Evolutionary conservation across 2,329 filamentous ascomycete genomes (phyloP), one percentile per base, ranked within the genome.

Genomic region (Ambrosiella beaveri): DNA sequence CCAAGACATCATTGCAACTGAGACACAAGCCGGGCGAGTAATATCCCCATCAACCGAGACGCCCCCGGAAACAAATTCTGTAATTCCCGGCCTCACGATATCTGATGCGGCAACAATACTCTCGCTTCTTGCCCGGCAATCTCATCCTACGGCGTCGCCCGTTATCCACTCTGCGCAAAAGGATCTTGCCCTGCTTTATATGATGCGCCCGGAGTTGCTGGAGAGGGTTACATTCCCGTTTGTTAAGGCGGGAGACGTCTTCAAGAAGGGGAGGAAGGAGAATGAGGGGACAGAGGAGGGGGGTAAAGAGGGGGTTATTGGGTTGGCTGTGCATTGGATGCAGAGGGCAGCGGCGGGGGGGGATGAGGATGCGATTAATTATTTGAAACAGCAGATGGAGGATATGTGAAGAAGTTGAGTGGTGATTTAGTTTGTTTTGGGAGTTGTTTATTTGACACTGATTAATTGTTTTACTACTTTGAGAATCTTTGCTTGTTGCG

Each of bases 241-340:
- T 56, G 87, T 86, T 13, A 85, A 86, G 66, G 86, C 89, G 0
- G 78, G 84, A 27, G 89, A 96, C 65, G 89, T 94, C 0, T 97
- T 97, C 73, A 93, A 91, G 70, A 85, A 86, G 64, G 81, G 88
- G 58, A 81, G 93, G 64, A 88, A 94, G 77, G 86, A 85, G 60
- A 79, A 79, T 66, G 81, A 80, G 39, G 63, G 75, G 76, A 11
- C 72, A 74, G 5, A 40, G 54, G 9, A 65, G 65, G 17, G 64
- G 62, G 45, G 62, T 65, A 50, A 64, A 64, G 6, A 61, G 61
- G 50, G 63, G 60, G 40, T 59, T 59, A 11, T 60, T 97, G 86
- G 96, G 90, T 81, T 95, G 59, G 91, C 91, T 8, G 83, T 94
- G 70, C 91, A 97, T 73, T 97, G 91, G 90, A 96, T 97, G 89